Evolutionary conservation across 805 yeast genomes (phyloP).

Genomic region (Naumovozyma baii): DNA sequence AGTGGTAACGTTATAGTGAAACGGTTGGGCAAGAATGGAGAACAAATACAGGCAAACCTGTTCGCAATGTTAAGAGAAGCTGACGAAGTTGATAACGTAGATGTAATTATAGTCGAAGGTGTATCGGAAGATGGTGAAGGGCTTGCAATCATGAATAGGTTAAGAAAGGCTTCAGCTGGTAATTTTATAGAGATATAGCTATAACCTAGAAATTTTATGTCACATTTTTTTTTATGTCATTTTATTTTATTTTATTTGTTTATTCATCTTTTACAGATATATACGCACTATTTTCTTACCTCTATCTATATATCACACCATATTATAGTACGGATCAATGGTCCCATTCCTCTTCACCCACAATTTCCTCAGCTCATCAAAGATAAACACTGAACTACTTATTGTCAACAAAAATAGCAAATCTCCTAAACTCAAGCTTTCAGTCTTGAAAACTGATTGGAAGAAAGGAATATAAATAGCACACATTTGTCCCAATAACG

Average conservation of each 20-base stretch:
- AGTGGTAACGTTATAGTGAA: constrained; percentile 10
- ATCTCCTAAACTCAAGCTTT: constrained; percentile 68
- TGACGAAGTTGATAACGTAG: constrained; percentile 54
- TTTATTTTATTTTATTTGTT: too few species aligned
- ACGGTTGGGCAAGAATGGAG: constrained; percentile 36
- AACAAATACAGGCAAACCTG: constrained; percentile 63
- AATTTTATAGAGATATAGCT: neutral
- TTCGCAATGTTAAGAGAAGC: constrained; percentile 66
- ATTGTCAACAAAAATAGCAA: constrained; percentile 49
- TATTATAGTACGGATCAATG: constrained; percentile 10
- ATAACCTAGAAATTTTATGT: too few species aligned
- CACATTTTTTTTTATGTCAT: too few species aligned
- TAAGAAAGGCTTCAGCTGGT: constrained; percentile 5
- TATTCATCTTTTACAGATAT: too few species aligned
- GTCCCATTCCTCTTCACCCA: constrained; percentile 15
- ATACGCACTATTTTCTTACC: too few species aligned
- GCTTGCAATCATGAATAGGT: constrained; percentile 86
- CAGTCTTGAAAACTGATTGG: constrained; percentile 90
- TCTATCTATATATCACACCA: too few species aligned
- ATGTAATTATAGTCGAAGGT: constrained; percentile 76
- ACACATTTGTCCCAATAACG: constrained; percentile 81
- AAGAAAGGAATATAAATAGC: constrained; percentile 91
- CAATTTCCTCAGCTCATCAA: constrained; percentile 72
- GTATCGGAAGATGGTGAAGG: constrained; percentile 71
- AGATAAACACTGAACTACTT: constrained; percentile 75